Base-by-base conservation (phyloP, 2,329 filamentous ascomycete genomes). In the Paracorniculantispora psalliotae region DNA sequence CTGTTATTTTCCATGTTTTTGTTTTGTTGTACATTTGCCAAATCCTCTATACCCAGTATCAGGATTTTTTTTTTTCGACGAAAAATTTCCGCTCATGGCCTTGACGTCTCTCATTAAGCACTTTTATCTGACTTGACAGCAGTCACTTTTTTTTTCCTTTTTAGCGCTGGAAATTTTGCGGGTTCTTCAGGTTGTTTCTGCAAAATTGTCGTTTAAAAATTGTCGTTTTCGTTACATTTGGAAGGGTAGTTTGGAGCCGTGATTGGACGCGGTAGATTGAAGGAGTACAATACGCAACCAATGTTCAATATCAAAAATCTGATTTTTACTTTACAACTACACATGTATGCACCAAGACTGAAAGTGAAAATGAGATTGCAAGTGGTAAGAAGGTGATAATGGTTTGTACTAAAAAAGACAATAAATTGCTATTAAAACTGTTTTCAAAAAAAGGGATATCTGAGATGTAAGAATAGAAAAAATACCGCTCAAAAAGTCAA, bases 21-120 rank as follows among this genome's bases (percentile, higher is more conserved):
- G 15, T 46, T 51, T 55, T 48, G 37, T 39, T 63, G 46, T 48
- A 43, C 37, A 47, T 56, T 56, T 56, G 12, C 13, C 43, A 49
- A 28, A 49, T 57, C 44, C 33, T 49, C 44, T 57, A 57, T 57
- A 57, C 54, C 54, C 54, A 41, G 52, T 56, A 47, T 56, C 52
- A 47, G 41, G 52, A 39, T 56, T 43, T 54, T 33, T 44, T 33
- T 25, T 23, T 17, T 47, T 47, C 52, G 41, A 55, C 47, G 17
- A 33, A 33, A 6, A 33, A 26, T 47, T 43, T 46, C 43, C 17
- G 30, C 41, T 47, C 19, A 56, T 47, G 52, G 21, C 28, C 43
- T 56, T 47, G 21, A 56, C 52, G 52, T 56, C 52, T 53, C 25
- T 47, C 28, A 35, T 47, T 47, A 39, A 47, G 28, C 28, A 35